Conservation (phyloP, 1,284 basidiomycete genomes). For the Pascua sp. region DNA sequence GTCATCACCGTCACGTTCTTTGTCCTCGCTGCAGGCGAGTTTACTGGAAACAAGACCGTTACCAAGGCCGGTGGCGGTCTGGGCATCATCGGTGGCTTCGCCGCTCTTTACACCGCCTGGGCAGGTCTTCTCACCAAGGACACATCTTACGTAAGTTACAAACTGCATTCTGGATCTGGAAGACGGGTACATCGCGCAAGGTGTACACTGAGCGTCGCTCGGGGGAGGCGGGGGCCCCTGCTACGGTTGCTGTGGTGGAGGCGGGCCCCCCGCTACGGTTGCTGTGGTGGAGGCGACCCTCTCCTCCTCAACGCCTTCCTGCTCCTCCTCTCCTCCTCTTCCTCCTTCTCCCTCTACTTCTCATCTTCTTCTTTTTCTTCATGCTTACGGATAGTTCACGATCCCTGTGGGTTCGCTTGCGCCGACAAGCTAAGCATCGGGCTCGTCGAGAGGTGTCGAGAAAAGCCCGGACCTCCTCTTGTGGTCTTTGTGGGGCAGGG, state of each 20-base stretch:
- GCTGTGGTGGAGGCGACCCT: too few species aligned
- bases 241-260: too few species aligned
- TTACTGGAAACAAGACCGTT: constrained; percentile 30
- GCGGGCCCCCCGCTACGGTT: too few species aligned
- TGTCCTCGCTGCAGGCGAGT: constrained; percentile 44
- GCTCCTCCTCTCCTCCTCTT: too few species aligned
- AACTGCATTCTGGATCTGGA: background rate
- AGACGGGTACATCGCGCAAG: background rate
- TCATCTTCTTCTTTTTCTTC: constrained; percentile 18
- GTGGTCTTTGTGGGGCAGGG: too few species aligned
- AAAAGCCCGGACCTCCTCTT: too few species aligned
- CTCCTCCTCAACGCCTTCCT: too few species aligned
- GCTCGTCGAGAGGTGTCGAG: too few species aligned
- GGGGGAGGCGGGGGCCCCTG: too few species aligned
- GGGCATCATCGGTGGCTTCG: constrained; percentile 53
- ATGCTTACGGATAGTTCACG: constrained; percentile 27
- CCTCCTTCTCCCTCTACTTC: too few species aligned
- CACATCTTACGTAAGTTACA: constrained; percentile 19
- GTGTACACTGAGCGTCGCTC: too few species aligned
- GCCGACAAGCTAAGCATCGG: background rate
- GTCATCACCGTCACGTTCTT: constrained; percentile 61
- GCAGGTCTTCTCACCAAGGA: constrained; percentile 50
- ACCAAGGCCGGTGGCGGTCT: constrained; percentile 68
- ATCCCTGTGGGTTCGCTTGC: constrained; percentile 46
- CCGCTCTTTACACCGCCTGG: constrained; percentile 49